Evolutionary conservation across 495 filamentous ascomycete species (phyloP), one percentile per base, ranked within the genome.

Genomic region (Lophiotrema nucula): DNA sequence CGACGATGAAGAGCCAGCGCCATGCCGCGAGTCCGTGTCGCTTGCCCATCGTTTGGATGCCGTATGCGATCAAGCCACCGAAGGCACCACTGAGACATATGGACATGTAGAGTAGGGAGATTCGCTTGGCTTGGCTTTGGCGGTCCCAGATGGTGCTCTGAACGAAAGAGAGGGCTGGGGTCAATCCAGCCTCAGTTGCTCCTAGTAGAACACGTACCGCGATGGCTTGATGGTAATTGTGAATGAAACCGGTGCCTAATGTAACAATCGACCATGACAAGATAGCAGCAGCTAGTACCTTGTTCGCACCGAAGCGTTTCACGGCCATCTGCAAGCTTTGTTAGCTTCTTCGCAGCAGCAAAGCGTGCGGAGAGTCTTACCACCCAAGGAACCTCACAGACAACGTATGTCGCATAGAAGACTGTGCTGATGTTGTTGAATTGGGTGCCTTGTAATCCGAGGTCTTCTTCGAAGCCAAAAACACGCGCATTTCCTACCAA

Each of bases 351-450:
- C n/a, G n/a, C n/a, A n/a, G n/a, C n/a, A n/a, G n/a, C n/a, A n/a
- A n/a, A n/a, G n/a, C n/a, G n/a, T n/a, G n/a, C n/a, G n/a, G n/a
- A n/a, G n/a, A n/a, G n/a, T n/a, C n/a, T n/a, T n/a, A n/a, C n/a
- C n/a, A n/a, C n/a, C 50, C 42, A 56, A n/a, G 35, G 35, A 16
- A 62, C 24, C 23, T 57, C 62, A 15, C 31, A 28, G 46, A 53
- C 12, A 45, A 66, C 43, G 44, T 47, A 48, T 10, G 45, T 13
- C 8, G 53, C 47, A 44, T 12, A 52, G 47, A 54, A 63, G 0
- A 73, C 64, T 1, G 69, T 72, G 18, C 64, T 45, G 13, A 69
- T 48, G 24, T 62, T 69, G 31, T 68, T 67, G 53, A 70, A 70
- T 51, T 70, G 47, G 8, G 52, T 53, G 0, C 54, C 48, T 11